Percentiles rank a stretch among this genome's conserved stretches.
These are phyloP conservation scores for Effrenium voratum DNA, from an alignment of 73 alveolate species.

Conservation along the genomic window DNA sequence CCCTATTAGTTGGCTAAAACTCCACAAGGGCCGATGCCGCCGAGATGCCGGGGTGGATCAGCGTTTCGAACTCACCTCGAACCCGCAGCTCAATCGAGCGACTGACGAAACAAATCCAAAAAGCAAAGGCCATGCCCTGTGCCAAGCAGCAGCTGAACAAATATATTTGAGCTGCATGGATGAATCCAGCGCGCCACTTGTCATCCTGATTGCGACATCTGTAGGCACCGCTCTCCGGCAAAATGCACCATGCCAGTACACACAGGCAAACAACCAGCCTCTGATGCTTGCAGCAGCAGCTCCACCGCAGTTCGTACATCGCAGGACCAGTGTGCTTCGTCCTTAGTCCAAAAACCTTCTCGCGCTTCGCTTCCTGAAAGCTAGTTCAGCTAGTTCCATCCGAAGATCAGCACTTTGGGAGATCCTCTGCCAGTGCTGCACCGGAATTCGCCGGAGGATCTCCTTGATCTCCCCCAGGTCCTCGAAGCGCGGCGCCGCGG, in stretches of 20 bases:
- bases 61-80: too few relatives aligned
- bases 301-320: background rate
- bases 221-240: background rate
- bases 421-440: background rate
- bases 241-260: background rate
- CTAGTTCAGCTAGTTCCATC: background rate
- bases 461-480: background rate
- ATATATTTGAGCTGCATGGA: slow-evolving; percentile 10
- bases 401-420: background rate
- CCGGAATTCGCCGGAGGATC: background rate
- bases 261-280: background rate
- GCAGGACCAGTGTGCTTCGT: background rate
- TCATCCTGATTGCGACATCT: background rate
- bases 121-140: too few relatives aligned
- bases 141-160: slow-evolving; percentile 16
- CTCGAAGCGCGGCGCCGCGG: background rate
- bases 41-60: too few relatives aligned
- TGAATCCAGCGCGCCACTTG: background rate
- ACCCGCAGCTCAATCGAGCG: too few relatives aligned
- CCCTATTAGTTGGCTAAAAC: too few relatives aligned
- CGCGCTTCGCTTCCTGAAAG: background rate
- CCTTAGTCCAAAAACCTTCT: background rate
- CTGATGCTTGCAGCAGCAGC: background rate
- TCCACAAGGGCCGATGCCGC: too few relatives aligned
- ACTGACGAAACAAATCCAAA: too few relatives aligned